Conservation (phyloP, 164 flowering plant species). For the Piper betle region DNA sequence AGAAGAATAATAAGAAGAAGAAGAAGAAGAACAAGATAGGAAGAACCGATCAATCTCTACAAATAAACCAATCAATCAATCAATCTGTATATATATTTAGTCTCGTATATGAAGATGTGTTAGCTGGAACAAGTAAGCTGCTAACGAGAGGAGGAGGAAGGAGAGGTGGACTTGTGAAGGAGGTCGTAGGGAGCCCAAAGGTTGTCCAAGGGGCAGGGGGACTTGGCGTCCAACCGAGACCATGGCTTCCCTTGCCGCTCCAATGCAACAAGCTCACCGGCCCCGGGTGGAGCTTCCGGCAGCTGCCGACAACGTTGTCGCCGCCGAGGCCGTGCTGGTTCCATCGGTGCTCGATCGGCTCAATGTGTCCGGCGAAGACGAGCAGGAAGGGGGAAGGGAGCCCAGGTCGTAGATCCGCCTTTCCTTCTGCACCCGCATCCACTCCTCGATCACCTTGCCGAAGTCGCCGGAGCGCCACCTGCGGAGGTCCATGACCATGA, state of each 20-base stretch:
- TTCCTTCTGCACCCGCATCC: constrained; percentile 54
- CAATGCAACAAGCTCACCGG: constrained; percentile 58
- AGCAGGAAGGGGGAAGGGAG: constrained; percentile 50
- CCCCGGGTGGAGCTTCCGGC: constrained; percentile 47
- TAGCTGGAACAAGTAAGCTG: background rate
- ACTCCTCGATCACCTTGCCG: constrained; percentile 30
- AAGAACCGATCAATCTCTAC: background rate
- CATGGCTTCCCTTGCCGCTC: constrained; percentile 42
- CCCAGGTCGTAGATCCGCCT: constrained; percentile 58
- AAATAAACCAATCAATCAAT: background rate
- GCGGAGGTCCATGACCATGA: constrained; percentile 57
- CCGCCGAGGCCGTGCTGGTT: constrained; percentile 38
- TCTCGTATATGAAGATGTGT: background rate
- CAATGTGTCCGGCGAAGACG: constrained; percentile 51
- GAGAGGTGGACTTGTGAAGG: background rate
- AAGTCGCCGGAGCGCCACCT: constrained; percentile 38
- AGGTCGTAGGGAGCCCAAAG: constrained; percentile 13
- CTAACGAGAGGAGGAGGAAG: background rate
- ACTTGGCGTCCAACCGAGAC: constrained; percentile 9
- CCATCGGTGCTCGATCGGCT: constrained; percentile 47
- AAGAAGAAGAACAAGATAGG: too few species aligned
- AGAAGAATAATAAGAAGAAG: too few species aligned
- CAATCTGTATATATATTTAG: background rate
- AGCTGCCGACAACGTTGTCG: constrained; percentile 37
- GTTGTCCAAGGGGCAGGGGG: constrained; percentile 10